Evolutionary conservation across 345 rosid species (phyloP).

Genomic region (Aegle marmelos): DNA sequence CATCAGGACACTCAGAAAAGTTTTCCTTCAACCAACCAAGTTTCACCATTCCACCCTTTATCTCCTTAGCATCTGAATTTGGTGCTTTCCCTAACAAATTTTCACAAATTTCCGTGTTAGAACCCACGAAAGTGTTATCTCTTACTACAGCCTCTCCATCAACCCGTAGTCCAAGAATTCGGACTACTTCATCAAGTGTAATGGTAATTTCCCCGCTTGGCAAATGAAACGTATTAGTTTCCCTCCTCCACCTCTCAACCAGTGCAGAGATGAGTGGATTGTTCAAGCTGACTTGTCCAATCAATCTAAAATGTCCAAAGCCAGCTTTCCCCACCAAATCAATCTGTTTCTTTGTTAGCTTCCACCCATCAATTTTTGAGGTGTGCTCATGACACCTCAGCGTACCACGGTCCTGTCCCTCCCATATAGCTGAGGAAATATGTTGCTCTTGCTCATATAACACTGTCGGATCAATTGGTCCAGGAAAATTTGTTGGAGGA

Average conservation of each 20-base stretch:
- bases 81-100: conserved; percentile 57
- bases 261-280: conserved; percentile 71
- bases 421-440: conserved; percentile 52
- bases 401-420: conserved; percentile 70
- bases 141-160: conserved; percentile 75
- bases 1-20: conserved; percentile 60
- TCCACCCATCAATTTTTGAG: conserved; percentile 71
- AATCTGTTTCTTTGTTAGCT: conserved; percentile 51
- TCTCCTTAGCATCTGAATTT: conserved; percentile 38
- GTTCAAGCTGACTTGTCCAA: conserved; percentile 70
- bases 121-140: conserved; percentile 14
- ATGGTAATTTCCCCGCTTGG: conserved; percentile 75
- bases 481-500: conserved; percentile 14
- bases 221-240: conserved; percentile 72
- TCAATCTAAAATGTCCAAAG: conserved; percentile 59
- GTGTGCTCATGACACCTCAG: conserved; percentile 79
- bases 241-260: conserved; percentile 74
- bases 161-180: conserved; percentile 58
- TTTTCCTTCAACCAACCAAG: conserved; percentile 72
- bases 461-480: conserved; percentile 31
- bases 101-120: conserved; percentile 52
- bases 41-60: conserved; percentile 73
- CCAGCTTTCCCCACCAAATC: conserved; percentile 68
- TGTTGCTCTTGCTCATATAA: conserved; percentile 66
- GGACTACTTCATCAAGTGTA: conserved; percentile 60